These are phyloP conservation scores for Sporothrix schenckii DNA, from an alignment of 2,329 filamentous ascomycete species.

Conservation along the genomic window DNA sequence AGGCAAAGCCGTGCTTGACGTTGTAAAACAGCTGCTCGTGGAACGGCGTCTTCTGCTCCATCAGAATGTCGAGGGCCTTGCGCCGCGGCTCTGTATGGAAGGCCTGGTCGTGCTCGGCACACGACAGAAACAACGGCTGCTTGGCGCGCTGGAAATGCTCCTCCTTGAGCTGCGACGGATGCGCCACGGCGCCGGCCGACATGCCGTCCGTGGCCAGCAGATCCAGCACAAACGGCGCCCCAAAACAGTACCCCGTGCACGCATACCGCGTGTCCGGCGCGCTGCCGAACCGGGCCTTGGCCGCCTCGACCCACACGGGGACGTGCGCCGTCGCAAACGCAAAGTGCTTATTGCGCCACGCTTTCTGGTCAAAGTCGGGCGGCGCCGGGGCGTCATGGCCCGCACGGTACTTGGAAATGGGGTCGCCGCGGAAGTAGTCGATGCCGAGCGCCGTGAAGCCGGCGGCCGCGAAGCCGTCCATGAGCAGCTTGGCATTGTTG, in stretches of 20 bases:
- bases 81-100: constrained; percentile 47
- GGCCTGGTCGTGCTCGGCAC: constrained; percentile 50
- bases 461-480: constrained; percentile 37
- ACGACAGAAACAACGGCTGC: constrained; percentile 52
- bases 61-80: constrained; percentile 49
- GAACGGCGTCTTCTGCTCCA: constrained; percentile 51
- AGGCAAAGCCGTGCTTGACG: constrained; percentile 46
- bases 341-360: constrained; percentile 53
- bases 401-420: constrained; percentile 40
- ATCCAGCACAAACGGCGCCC: constrained; percentile 51
- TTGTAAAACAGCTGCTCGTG: constrained; percentile 66
- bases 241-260: constrained; percentile 50
- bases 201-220: constrained; percentile 46
- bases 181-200: constrained; percentile 53
- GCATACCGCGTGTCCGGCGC: constrained; percentile 44
- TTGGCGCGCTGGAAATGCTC: constrained; percentile 48
- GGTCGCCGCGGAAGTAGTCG: constrained; percentile 40
- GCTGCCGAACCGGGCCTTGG: constrained; percentile 44
- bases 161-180: constrained; percentile 55
- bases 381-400: constrained; percentile 40
- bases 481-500: constrained; percentile 36
- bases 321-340: constrained; percentile 49
- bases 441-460: constrained; percentile 36
- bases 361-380: constrained; percentile 51
- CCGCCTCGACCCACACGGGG: constrained; percentile 49